A percentile compares a stretch with the other conserved stretches of the same genome.
These are phyloP conservation scores for Cucurbita ficifolia DNA, from an alignment of 306 rosid species.

Conservation along the genomic window DNA sequence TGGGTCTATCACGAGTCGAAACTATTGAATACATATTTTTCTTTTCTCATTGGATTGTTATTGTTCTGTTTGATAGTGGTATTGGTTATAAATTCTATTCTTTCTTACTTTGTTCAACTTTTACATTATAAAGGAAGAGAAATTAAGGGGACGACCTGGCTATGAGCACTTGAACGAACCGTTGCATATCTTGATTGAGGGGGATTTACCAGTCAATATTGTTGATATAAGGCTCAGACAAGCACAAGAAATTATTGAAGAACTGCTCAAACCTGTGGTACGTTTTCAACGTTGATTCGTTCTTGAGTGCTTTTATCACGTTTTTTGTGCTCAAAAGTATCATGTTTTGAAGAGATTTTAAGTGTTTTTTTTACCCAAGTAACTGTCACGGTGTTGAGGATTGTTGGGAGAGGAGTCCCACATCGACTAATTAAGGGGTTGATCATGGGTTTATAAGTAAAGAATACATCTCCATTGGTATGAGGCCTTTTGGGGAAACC, in stretches of 20 bases:
- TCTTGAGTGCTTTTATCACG: background rate
- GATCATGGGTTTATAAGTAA: too few species aligned
- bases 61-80: background rate
- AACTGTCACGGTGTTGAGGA: too few species aligned
- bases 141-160: slow-evolving; percentile 91
- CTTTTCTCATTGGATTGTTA: background rate
- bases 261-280: slow-evolving; percentile 96
- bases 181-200: slow-evolving; percentile 83
- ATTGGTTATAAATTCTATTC: background rate
- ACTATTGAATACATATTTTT: background rate
- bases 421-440: too few species aligned
- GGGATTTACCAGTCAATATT: slow-evolving; percentile 75
- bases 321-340: background rate
- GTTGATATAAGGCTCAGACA: slow-evolving; percentile 82
- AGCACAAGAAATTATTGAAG: slow-evolving; percentile 92
- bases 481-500: too few species aligned
- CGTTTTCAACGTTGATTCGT: background rate
- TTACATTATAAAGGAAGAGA: slow-evolving; percentile 60
- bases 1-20: background rate
- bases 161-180: slow-evolving; percentile 92
- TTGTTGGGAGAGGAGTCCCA: too few species aligned
- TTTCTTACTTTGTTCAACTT: background rate
- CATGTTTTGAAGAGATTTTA: background rate
- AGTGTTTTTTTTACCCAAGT: background rate
- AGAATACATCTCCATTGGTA: too few species aligned